Conservation (phyloP, 495 filamentous ascomycete species). For the Neurospora sp. region DNA sequence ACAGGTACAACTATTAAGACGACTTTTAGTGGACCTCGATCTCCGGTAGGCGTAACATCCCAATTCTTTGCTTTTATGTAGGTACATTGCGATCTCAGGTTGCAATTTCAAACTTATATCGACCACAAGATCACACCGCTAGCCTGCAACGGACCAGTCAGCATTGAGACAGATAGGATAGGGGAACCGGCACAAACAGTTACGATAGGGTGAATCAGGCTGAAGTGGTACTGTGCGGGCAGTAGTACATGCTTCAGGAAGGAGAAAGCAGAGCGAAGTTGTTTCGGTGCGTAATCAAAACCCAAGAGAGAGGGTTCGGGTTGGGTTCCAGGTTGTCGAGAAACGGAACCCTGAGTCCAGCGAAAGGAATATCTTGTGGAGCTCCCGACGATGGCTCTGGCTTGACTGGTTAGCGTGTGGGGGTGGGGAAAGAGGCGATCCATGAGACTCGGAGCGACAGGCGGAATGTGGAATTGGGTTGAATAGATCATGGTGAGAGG, state of each 20-base stretch:
- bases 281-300: neutral
- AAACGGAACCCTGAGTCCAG: neutral
- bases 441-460: neutral
- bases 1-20: too few species aligned
- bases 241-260: neutral
- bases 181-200: neutral
- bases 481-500: neutral
- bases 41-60: neutral
- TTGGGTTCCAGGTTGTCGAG: neutral
- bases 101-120: neutral
- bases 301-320: neutral
- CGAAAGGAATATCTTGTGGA: neutral
- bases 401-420: neutral
- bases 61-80: neutral
- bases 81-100: neutral
- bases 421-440: neutral
- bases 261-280: neutral
- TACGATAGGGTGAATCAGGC: neutral
- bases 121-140: neutral
- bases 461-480: neutral
- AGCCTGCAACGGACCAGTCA: neutral
- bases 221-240: neutral
- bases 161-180: neutral
- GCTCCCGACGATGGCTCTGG: neutral
- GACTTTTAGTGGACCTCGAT: too few species aligned